These are phyloP conservation scores for Paxillus involutus DNA, from an alignment of 768 basidiomycete genomes.

Conservation along the genomic window DNA sequence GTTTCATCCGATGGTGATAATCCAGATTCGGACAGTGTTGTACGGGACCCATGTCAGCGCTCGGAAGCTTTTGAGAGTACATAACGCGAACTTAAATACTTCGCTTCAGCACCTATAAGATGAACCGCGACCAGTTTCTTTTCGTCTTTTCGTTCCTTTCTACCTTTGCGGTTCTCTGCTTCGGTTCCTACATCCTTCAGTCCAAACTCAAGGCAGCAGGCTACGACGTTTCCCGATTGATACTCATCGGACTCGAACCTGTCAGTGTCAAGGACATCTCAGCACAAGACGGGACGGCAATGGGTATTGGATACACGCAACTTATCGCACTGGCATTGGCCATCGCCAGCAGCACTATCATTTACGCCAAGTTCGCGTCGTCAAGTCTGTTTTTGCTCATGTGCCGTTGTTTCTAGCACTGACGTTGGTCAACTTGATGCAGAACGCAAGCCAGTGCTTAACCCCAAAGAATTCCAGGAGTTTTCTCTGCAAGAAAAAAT, in stretches of 20 bases:
- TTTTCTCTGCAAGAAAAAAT: constrained; percentile 83
- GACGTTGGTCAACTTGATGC: constrained; percentile 3
- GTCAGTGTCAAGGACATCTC: background rate
- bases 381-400: constrained; percentile 31
- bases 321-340: constrained; percentile 53
- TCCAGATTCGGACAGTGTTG: background rate
- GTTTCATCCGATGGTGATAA: background rate
- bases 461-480: constrained; percentile 75
- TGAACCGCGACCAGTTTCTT: constrained; percentile 52
- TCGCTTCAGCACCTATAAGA: background rate
- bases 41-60: no score
- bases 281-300: constrained; percentile 10
- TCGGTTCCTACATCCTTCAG: constrained; percentile 41
- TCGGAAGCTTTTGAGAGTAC: background rate
- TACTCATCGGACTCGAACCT: constrained; percentile 60
- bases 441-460: constrained; percentile 72
- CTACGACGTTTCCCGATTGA: constrained; percentile 57
- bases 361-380: constrained; percentile 51
- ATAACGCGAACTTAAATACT: background rate
- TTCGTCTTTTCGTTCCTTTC: constrained; percentile 54
- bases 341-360: constrained; percentile 44
- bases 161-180: constrained; percentile 48
- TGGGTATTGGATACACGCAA: constrained; percentile 33
- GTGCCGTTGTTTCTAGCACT: background rate
- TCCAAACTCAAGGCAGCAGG: constrained; percentile 49